Conservation (phyloP, 2,329 filamentous ascomycete genomes). For the Diplodia scrobiculata region DNA sequence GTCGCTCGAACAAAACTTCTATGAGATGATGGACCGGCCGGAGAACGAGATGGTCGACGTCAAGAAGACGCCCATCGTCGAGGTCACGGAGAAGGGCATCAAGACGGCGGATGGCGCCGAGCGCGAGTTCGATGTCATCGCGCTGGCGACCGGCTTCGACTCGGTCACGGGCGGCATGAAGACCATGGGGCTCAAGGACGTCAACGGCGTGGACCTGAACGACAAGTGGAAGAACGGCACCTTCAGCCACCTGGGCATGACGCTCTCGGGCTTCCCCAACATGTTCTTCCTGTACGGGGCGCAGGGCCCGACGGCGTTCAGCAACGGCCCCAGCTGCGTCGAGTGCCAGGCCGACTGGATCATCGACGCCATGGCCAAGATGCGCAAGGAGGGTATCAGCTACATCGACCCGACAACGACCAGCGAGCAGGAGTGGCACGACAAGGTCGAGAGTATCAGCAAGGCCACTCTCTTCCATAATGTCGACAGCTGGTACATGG, state of each 20-base stretch:
- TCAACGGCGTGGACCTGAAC: constrained; percentile 42
- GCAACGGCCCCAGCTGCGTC: constrained; percentile 48
- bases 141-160: constrained; percentile 52
- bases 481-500: constrained; percentile 50
- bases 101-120: constrained; percentile 46
- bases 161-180: constrained; percentile 49
- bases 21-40: constrained; percentile 49
- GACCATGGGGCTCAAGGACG: constrained; percentile 45
- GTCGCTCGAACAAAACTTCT: constrained; percentile 52
- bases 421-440: constrained; percentile 47
- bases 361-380: constrained; percentile 42
- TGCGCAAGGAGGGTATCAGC: constrained; percentile 37
- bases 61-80: constrained; percentile 47
- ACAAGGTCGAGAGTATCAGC: constrained; percentile 45
- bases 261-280: constrained; percentile 47
- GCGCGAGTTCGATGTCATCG: constrained; percentile 50
- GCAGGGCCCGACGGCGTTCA: constrained; percentile 49
- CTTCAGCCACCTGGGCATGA: constrained; percentile 50
- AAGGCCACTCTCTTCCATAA: constrained; percentile 49
- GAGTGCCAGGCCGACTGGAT: constrained; percentile 48
- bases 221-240: constrained; percentile 49
- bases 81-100: constrained; percentile 46
- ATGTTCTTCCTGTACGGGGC: constrained; percentile 47
- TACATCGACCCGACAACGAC: constrained; percentile 44
- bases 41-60: constrained; percentile 50